Conservation (phyloP, 495 filamentous ascomycete genomes). For the Talaromyces liani region DNA sequence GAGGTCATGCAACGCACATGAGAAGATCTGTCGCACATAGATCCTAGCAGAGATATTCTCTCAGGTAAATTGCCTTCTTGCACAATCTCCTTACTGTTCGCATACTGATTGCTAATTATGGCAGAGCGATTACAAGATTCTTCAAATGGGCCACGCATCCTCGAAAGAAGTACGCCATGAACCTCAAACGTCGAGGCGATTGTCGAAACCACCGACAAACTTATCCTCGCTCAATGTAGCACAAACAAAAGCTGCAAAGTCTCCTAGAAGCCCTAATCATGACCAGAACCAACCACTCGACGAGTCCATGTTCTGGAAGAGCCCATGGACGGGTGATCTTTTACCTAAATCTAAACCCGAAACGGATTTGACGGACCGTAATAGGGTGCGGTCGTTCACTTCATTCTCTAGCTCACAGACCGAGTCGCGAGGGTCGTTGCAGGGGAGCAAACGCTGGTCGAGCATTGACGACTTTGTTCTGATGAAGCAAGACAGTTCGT, state of each 20-base stretch:
- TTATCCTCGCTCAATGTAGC: constrained; percentile 1
- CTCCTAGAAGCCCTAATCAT: constrained; percentile 5
- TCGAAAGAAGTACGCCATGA: constrained; percentile 31
- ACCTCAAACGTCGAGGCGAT: constrained; percentile 28
- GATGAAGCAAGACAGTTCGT: background rate
- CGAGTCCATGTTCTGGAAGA: constrained; percentile 10
- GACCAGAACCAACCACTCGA: background rate
- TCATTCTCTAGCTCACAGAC: constrained; percentile 2
- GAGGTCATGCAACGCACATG: background rate
- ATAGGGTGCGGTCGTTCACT: background rate
- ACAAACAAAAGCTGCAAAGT: constrained; percentile 13
- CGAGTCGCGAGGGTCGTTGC: background rate
- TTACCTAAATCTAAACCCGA: constrained; percentile 2
- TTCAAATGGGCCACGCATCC: constrained; percentile 6
- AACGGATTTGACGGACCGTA: background rate
- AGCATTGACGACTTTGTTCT: constrained; percentile 1
- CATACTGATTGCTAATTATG: constrained; percentile 21
- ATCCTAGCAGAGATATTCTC: background rate
- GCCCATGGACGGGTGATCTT: constrained; percentile 10
- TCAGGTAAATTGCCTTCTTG: constrained; percentile 8
- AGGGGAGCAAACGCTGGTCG: constrained; percentile 5
- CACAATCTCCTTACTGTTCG: constrained; percentile 3
- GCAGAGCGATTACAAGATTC: constrained; percentile 21
- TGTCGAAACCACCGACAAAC: constrained; percentile 35
- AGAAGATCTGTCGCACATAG: background rate